Evolutionary conservation across 306 rosid genomes (phyloP).

Genomic region (Casuarina equisetifolia): DNA sequence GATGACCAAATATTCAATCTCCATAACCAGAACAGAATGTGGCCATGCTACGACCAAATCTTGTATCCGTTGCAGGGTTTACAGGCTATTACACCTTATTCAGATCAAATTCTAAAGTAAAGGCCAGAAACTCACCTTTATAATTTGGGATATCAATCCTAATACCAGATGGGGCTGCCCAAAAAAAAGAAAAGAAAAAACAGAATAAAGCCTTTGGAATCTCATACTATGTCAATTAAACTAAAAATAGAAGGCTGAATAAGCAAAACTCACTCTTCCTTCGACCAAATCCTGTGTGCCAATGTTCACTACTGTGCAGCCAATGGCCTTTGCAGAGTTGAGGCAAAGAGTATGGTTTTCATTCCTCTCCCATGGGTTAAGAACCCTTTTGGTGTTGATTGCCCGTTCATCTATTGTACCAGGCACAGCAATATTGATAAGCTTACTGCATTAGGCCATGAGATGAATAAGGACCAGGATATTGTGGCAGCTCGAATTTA

Average conservation of each 20-base stretch:
- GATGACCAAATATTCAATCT: conserved; percentile 18
- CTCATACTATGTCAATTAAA: conserved; percentile 1
- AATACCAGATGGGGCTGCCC: conserved; percentile 87
- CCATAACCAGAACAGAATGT: conserved; percentile 14
- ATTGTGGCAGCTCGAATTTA: conserved; percentile 19
- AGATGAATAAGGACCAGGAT: conserved; percentile 26
- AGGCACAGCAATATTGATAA: conserved; percentile 98
- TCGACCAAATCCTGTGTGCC: conserved; percentile 91
- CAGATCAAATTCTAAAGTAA: conserved; percentile 9
- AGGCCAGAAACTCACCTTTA: conserved; percentile 68
- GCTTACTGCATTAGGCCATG: conserved; percentile 69
- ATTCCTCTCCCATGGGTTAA: conserved; percentile 91
- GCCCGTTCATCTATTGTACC: conserved; percentile 97
- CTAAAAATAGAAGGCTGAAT: conserved; percentile 2
- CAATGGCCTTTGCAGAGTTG: conserved; percentile 99
- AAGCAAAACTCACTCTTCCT: conserved; percentile 77
- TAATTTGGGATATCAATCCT: conserved; percentile 94
- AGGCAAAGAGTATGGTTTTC: conserved; percentile 97
- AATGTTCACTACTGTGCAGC: conserved; percentile 96
- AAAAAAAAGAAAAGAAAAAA: conserved; percentile 24
- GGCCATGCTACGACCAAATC: background rate
- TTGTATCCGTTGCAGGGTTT: conserved; percentile 4
- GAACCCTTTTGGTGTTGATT: conserved; percentile 65
- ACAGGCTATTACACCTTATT: conserved; percentile 16
- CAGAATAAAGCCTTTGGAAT: conserved; percentile 26